Conservation (phyloP, 2,329 filamentous ascomycete genomes). For the Pseudomassariella vexata region DNA sequence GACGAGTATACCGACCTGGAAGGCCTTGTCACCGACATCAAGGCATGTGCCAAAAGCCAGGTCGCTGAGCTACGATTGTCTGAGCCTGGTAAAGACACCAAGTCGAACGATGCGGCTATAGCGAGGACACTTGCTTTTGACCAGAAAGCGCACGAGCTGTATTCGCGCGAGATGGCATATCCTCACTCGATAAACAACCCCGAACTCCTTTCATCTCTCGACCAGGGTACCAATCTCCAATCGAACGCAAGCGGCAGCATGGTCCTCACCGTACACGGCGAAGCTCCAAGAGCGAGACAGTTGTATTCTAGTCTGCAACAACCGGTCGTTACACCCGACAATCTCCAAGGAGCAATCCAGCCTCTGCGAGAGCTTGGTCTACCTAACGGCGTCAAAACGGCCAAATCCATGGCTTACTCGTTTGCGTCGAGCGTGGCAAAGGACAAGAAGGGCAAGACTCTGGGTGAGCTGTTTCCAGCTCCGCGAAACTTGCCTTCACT, state of each 20-base stretch:
- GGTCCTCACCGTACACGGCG: slow-evolving; percentile 73
- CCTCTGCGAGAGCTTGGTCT: slow-evolving; percentile 59
- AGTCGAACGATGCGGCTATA: slow-evolving; percentile 28
- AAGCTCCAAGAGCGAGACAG: slow-evolving; percentile 67
- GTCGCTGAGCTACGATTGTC: slow-evolving; percentile 35
- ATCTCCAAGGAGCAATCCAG: slow-evolving; percentile 21
- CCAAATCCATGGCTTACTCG: slow-evolving; percentile 52
- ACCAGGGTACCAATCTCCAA: slow-evolving; percentile 32
- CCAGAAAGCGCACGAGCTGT: slow-evolving; percentile 55
- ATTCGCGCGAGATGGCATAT: slow-evolving; percentile 55
- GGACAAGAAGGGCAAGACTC: slow-evolving; percentile 49
- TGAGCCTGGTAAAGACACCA: slow-evolving; percentile 14
- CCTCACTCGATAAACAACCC: slow-evolving; percentile 30
- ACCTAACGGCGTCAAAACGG: slow-evolving; percentile 68
- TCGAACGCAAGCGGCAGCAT: slow-evolving; percentile 41
- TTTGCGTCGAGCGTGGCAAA: slow-evolving; percentile 36
- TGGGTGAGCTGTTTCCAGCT: slow-evolving; percentile 70
- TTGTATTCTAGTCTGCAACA: slow-evolving; percentile 81
- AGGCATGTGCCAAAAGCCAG: slow-evolving; percentile 40
- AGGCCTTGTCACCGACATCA: slow-evolving; percentile 56
- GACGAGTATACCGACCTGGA: slow-evolving; percentile 56
- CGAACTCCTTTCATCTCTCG: slow-evolving; percentile 27
- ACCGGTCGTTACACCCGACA: slow-evolving; percentile 24
- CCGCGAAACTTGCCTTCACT: slow-evolving; percentile 59
- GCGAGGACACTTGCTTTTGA: slow-evolving; percentile 51